Base-by-base conservation (phyloP, 1,139 yeast genomes). In the Suhomyces choctaworum region DNA sequence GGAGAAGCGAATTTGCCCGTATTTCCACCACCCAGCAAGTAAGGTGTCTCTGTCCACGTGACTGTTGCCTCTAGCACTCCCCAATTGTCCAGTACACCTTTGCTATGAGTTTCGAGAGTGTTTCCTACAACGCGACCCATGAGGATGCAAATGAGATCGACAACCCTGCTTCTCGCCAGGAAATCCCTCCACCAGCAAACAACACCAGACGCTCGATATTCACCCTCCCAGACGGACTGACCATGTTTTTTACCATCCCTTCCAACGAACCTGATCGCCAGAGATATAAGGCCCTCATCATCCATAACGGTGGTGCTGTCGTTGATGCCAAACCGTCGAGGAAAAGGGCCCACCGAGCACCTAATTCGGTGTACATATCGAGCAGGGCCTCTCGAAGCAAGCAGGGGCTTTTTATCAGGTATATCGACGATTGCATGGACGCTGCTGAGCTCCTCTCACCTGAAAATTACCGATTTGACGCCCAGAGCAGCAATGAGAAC, bases 231-330 rank as follows among this genome's bases (percentile, higher is more conserved):
- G 40, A 45, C 11, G 40, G 40, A 4, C 34, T 29, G 17, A 39
- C 63, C 16, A 37, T 61, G 41, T 35, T 49, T 12, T 61, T 62
- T 34, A 52, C 46, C 28, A 52, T 62, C 22, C 56, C 58, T 3
- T 27, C 30, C 8, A 44, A 42, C 17, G 66, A 59, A 31, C 54
- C 58, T 5, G 42, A 50, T 10, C 44, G 58, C 25, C 41, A 48
- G 10, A 46, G 50, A 22, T 60, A 53, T 37, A 47, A 44, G 19
- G 39, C 42, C 4, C 34, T 54, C 25, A 61, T 66, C 20, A 53
- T 47, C 22, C 39, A 38, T n/a, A 42, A 63, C 45, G 73, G 73
- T 7, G 73, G 73, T 1, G 39, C 50, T 11, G 47, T 62, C 4
- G 52, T 58, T 8, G 62, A 56, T 32, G 49, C 45, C 11, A 44